Evolutionary conservation across 257 asterid species (phyloP), one percentile per base, ranked within the genome.

Genomic region (Pogostemon cablin): DNA sequence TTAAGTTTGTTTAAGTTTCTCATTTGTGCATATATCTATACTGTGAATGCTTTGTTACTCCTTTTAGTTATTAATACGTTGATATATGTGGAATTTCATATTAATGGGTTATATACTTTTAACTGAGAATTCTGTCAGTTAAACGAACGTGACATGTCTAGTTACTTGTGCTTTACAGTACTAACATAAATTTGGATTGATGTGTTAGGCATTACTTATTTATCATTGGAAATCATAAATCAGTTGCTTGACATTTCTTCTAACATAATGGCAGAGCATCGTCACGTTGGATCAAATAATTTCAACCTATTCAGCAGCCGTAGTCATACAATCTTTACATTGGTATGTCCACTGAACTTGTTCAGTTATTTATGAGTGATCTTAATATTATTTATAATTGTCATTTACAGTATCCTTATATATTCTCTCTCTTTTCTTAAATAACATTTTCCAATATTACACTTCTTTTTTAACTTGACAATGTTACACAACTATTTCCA

Each of bases 281-380:
- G 99, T 6, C 99, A 95, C 54, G 99, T 95, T 75, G 99, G 99
- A 68, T 95, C 99, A 68, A 95, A 95, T 78, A 95, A 95, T 81
- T 95, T 91, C 75, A 95, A 95, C 78, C 87, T 95, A 47, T 95
- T 95, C 80, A 95, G 99, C 86, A 95, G 99, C 90, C 99, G 99
- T 54, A 95, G 99, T 77, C 99, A 95, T 83, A 92, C 99, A 52
- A 95, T 95, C 80, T 95, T 95, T 73, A 90, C 99, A 25, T 77
- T 95, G 98, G 99, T 95, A 81, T 11, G 96, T 68, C 11, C 71
- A 53, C 71, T 69, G 52, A 70, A 34, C 61, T 77, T 68, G 70
- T 50, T 58, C 38, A 46, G 57, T 76, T 68, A 65, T 58, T 58
- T 9, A 8, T 52, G 1, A 4, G 15, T 58, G 71, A 57, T 72